A percentile compares a stretch with the other conserved stretches of the same genome.
Conservation (phyloP, 768 basidiomycete species). For the Leccinum arenicola region DNA sequence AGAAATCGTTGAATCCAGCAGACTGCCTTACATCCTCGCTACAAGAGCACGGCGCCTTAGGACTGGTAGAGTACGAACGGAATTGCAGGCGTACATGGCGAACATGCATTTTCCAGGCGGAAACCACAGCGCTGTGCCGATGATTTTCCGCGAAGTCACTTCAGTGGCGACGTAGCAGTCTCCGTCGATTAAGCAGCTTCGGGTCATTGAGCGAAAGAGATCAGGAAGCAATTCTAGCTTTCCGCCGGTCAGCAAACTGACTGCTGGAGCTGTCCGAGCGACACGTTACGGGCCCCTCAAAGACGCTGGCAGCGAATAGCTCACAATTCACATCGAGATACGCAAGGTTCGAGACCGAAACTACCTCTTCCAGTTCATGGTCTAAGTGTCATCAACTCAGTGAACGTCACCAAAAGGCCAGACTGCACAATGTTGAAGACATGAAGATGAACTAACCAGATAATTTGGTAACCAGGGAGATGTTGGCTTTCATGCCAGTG, state of each 20-base stretch:
- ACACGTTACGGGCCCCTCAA: neutral
- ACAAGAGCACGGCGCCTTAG: neutral
- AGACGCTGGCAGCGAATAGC: neutral
- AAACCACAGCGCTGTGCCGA: constrained; percentile 6
- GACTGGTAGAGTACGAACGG: too few species aligned
- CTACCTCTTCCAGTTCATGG: neutral
- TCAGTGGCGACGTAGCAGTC: constrained; percentile 6
- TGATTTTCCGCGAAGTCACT: neutral
- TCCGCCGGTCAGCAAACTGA: constrained; percentile 1
- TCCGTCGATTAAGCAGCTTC: constrained; percentile 3
- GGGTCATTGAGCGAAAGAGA: constrained; percentile 1
- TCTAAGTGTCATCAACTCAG: neutral
- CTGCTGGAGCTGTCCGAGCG: neutral
- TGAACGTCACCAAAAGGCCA: neutral
- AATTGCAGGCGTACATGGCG: neutral
- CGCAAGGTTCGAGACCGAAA: neutral
- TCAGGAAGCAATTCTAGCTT: constrained; percentile 5
- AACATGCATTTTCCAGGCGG: constrained; percentile 3
- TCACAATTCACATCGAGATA: neutral
- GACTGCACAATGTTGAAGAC: neutral
- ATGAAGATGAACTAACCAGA: neutral
- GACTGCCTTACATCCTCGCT: neutral
- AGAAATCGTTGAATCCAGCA: neutral
- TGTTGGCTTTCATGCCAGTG: neutral
- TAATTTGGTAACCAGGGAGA: neutral